Conservation (phyloP, 257 asterid species). For the Solanum appendiculatum region DNA sequence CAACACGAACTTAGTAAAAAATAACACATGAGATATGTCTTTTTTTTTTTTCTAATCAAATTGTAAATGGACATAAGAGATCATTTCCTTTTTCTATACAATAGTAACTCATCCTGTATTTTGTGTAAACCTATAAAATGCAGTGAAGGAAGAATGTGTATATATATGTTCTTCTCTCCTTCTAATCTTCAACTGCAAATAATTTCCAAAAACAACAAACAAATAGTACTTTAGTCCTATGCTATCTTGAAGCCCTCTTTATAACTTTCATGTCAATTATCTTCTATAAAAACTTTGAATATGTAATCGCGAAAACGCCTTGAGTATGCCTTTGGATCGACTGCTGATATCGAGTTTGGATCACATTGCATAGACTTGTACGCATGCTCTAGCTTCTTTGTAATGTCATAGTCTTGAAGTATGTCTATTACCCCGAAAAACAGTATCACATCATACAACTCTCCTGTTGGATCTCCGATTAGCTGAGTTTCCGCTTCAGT, state of each 20-base stretch:
- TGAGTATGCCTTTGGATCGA: constrained; percentile 82
- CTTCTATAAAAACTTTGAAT: constrained; percentile 80
- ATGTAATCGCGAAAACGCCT: constrained; percentile 86
- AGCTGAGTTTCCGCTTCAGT: constrained; percentile 50
- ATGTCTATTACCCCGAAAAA: constrained; percentile 92
- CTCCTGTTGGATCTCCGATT: constrained; percentile 86
- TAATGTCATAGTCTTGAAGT: constrained; percentile 90
- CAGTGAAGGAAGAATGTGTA: not conserved
- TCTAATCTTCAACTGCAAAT: not conserved
- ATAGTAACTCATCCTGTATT: not conserved
- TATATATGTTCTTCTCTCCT: not conserved
- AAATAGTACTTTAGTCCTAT: not conserved
- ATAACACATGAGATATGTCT: not conserved
- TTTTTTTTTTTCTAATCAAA: not conserved
- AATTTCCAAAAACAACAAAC: not conserved
- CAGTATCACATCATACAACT: constrained; percentile 72
- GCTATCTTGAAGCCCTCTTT: not conserved
- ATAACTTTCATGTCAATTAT: constrained; percentile 10
- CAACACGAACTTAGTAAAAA: not conserved
- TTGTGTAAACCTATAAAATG: not conserved
- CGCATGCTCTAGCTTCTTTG: constrained; percentile 92
- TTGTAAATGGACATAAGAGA: not conserved
- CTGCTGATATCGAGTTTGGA: constrained; percentile 90
- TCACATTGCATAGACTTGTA: constrained; percentile 90
- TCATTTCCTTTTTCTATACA: not conserved